phyloP scores from a whole-genome alignment of 257 asterid species.

The Asclepias syriaca region DNA sequence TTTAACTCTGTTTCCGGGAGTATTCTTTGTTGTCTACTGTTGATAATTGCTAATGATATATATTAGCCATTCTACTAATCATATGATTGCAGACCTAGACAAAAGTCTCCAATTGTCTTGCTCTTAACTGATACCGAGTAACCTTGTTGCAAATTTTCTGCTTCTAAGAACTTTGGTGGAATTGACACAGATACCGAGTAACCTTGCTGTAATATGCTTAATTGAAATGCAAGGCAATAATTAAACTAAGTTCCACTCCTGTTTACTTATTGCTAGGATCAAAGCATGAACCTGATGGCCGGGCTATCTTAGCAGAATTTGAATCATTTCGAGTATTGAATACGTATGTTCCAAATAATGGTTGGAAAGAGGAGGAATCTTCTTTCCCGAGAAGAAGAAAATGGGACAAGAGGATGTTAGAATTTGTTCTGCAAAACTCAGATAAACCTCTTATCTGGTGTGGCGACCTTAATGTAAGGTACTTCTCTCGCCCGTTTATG shows the following conservation, averaged over 20 bases:
- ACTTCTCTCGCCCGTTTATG: slow-evolving; percentile 18
- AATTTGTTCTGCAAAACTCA: slow-evolving; percentile 54
- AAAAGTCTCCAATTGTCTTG: not conserved
- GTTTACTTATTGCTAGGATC: slow-evolving; percentile 44
- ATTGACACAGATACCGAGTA: not conserved
- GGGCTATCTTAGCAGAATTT: slow-evolving; percentile 86
- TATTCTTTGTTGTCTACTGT: not conserved
- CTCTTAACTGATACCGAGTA: not conserved
- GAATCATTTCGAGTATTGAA: slow-evolving; percentile 69
- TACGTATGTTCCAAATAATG: slow-evolving; percentile 91
- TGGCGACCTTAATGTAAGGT: slow-evolving; percentile 97
- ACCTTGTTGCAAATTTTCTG: not conserved
- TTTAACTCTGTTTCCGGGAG: not conserved
- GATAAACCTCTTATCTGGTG: slow-evolving; percentile 96
- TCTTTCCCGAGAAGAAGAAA: slow-evolving; percentile 92
- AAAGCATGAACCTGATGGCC: slow-evolving; percentile 86
- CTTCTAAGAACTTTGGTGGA: not conserved
- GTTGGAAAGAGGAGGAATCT: slow-evolving; percentile 93
- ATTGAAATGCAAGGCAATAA: slow-evolving; percentile 12
- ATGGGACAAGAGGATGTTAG: slow-evolving; percentile 94
- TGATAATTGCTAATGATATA: not conserved
- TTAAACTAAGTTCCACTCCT: slow-evolving; percentile 7
- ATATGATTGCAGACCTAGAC: not conserved
- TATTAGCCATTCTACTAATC: not conserved
- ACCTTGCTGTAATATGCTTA: slow-evolving; percentile 1